Evolutionary conservation across 768 basidiomycete species (phyloP).

Genomic region (Omphalotus guepiniiformis): DNA sequence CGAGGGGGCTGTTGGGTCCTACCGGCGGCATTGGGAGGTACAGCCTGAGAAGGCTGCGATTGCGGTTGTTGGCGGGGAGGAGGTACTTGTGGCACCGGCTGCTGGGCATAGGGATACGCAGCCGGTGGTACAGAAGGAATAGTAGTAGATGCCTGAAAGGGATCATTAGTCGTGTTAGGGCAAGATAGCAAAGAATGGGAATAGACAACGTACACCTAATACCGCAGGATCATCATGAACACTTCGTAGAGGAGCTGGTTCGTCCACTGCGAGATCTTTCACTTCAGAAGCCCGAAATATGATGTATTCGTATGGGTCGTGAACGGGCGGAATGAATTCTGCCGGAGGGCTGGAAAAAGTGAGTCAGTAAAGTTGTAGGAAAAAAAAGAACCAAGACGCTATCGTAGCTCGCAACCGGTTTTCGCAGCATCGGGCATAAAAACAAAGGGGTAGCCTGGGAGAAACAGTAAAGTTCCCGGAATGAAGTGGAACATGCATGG

Average conservation of each 20-base stretch:
- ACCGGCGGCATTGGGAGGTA: constrained; percentile 18
- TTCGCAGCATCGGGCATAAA: too few relatives aligned
- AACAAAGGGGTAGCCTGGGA: too few relatives aligned
- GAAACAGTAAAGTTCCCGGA: too few relatives aligned
- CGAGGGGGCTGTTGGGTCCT: constrained; percentile 18
- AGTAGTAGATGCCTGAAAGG: constrained; percentile 45
- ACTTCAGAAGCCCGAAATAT: constrained; percentile 90
- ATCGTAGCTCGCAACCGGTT: too few relatives aligned
- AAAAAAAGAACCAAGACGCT: too few relatives aligned
- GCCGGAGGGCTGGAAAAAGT: constrained; percentile 48
- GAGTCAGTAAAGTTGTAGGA: too few relatives aligned
- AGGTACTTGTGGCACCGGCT: constrained; percentile 26
- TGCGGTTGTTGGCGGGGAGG: constrained; percentile 24
- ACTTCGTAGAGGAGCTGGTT: constrained; percentile 51
- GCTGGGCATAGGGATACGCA: background rate
- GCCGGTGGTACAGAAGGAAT: constrained; percentile 20
- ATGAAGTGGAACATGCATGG: too few relatives aligned
- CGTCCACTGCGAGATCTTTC: constrained; percentile 84
- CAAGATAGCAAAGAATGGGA: constrained; percentile 5
- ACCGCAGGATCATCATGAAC: constrained; percentile 85
- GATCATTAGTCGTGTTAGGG: background rate
- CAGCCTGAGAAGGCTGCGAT: constrained; percentile 20
- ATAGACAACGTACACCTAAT: constrained; percentile 54
- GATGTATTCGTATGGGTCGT: constrained; percentile 84
- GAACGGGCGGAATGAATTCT: constrained; percentile 80